These are phyloP conservation scores for Rhynchospora tenuis DNA, from an alignment of 176 grass and related monocot genomes.

Conservation along the genomic window DNA sequence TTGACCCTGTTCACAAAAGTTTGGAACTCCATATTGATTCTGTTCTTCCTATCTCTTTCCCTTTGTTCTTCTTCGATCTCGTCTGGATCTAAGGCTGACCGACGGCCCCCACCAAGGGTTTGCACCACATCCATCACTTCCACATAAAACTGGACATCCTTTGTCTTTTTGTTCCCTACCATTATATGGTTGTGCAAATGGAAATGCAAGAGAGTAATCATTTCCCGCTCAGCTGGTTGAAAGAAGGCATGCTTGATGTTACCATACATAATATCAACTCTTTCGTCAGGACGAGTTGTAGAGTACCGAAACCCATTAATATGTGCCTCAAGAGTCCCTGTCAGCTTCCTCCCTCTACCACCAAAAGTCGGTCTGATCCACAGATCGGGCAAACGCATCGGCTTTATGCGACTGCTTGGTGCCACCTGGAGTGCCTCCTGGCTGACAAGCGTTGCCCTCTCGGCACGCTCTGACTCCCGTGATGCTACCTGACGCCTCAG, in stretches of 20 bases:
- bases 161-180: slow-evolving; percentile 91
- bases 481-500: slow-evolving; percentile 82
- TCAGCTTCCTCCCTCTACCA: slow-evolving; percentile 63
- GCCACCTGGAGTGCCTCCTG: slow-evolving; percentile 76
- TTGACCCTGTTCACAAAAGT: slow-evolving; percentile 83
- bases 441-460: slow-evolving; percentile 83
- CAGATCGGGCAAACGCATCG: slow-evolving; percentile 60
- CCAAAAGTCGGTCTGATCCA: slow-evolving; percentile 85
- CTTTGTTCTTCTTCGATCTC: slow-evolving; percentile 94
- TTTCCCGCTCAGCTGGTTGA: slow-evolving; percentile 84
- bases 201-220: slow-evolving; percentile 89
- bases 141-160: slow-evolving; percentile 90
- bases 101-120: slow-evolving; percentile 48
- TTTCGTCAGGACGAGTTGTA: slow-evolving; percentile 61
- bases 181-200: slow-evolving; percentile 88
- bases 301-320: slow-evolving; percentile 84
- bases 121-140: slow-evolving; percentile 98
- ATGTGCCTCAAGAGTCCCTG: slow-evolving; percentile 75
- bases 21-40: slow-evolving; percentile 78
- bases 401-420: slow-evolving; percentile 53
- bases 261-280: slow-evolving; percentile 76
- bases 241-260: slow-evolving; percentile 98
- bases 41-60: slow-evolving; percentile 75
- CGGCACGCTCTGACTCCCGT: slow-evolving; percentile 81
- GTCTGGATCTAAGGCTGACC: slow-evolving; percentile 77